Base-by-base conservation (phyloP, 257 asterid species). In the Paraleonurus japonicus region DNA sequence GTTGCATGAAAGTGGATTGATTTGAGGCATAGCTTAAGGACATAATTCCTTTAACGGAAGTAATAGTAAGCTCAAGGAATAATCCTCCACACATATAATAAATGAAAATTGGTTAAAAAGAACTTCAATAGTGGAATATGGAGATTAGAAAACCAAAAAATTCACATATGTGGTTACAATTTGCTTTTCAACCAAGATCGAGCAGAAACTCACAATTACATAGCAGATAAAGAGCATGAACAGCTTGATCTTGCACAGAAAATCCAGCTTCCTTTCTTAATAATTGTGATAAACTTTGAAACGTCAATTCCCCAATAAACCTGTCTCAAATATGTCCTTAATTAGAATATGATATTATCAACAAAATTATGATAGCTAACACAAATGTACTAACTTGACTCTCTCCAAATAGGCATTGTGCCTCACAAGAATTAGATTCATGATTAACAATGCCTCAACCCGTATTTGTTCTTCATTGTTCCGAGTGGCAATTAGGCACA, bases 321-420 rank as follows among this genome's bases (percentile, higher is more conserved):
- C 98, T 94, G 83, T 22, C 43, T 23, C 54, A 73, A 79, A 54
- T 26, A 71, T 39, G 63, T 77, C 75, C 39, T 71, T 23, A 60
- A 51, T 57, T 70, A 67, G 74, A 77, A 67, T 75, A 53, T 30
- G 32, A 39, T 27, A 69, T 71, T 23, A 61, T 51, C 27, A 80
- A 61, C 26, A 77, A 67, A 65, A 50, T 30, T 53, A 22, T 12
- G 12, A 41, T 28, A 43, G 43, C 41, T 23, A 66, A 50, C 16
- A 59, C 66, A 68, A 55, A 74, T 50, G 5, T 43, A 80, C 96
- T 84, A 74, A 94, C 99, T 84, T 87, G 37, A 83, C 89, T 87
- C 99, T 91, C 72, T 83, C 97, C 71, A 69, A 75, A 82, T 84
- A 89, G 39, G 96, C 91, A 81, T 85, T 84, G 67, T 84, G 87